Base-by-base conservation (phyloP, 495 filamentous ascomycete genomes). In the Achaetomiella virescens region DNA sequence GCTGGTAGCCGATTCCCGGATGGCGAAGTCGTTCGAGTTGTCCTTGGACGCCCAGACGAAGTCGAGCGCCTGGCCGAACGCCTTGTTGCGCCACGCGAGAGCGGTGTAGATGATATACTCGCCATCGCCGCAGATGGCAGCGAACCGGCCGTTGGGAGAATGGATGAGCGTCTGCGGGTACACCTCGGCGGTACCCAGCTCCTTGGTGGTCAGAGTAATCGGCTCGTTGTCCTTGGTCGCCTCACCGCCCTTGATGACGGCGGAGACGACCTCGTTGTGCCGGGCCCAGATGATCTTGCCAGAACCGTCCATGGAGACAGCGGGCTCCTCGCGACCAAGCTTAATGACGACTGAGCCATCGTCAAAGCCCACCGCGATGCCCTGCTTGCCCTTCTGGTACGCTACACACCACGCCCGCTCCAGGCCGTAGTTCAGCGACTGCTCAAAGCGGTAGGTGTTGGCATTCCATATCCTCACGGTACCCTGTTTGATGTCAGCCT, bases 71-170 rank as follows among this genome's bases (percentile, higher is more conserved):
- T 88, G 87, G 6, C 93, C 93, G 65, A 97, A 99, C 8, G 90
- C 90, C 76, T 97, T 96, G 74, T 99, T 97, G 66, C 93, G 84
- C 84, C 95, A 96, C 9, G 93, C 93, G 44, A 97, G 81, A 57
- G 93, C 91, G 14, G 93, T 99, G 74, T 98, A 98, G 61, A 97
- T 92, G 63, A 97, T 97, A 70, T 96, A 97, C 66, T 99, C 93
- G 29, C 93, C 93, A 64, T 99, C 93, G 44, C 93, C 93, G 63
- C 93, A 97, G 24, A 97, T 88, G 8, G 95, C 91, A 22, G 97
- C 93, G 56, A 97, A 99, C 15, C 95, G 86, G 42, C 95, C 93
- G 64, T 99, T 99, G 3, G 93, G 87, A n/a, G 91, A 96, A 71
- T 99, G 93, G 14, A 88, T 78, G 24, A 99, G 80, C 0, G 88